A percentile compares a stretch with the other conserved stretches of the same genome.
Evolutionary conservation across 2,329 filamentous ascomycete genomes (phyloP).

Genomic region (Simplicillium sp.): DNA sequence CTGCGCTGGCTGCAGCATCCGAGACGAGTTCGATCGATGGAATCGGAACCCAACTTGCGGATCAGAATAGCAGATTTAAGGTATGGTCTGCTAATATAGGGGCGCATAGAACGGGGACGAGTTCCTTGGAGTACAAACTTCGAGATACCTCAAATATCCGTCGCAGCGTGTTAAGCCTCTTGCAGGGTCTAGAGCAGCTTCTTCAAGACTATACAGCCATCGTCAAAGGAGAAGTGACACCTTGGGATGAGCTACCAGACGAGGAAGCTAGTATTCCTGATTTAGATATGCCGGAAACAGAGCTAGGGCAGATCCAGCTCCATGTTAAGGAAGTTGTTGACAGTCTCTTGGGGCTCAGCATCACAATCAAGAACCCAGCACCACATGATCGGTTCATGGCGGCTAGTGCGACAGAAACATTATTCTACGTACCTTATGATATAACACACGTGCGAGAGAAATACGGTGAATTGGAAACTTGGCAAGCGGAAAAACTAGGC

Average conservation of each 20-base stretch:
- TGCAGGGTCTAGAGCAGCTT: constrained; percentile 9
- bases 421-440: constrained; percentile 16
- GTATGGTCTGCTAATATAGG: constrained; percentile 12
- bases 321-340: constrained; percentile 17
- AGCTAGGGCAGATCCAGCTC: constrained; percentile 9
- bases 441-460: constrained; percentile 19
- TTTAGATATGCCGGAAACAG: constrained; percentile 4
- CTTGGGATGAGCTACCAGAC: neutral
- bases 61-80: constrained; percentile 10
- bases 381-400: constrained; percentile 21
- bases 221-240: constrained; percentile 5
- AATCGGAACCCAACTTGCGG: neutral
- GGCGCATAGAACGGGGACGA: constrained; percentile 7
- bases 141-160: constrained; percentile 11
- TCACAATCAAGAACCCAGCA: constrained; percentile 25
- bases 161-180: constrained; percentile 12
- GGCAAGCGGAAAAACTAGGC: constrained; percentile 16
- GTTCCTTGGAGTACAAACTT: constrained; percentile 11
- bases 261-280: constrained; percentile 2
- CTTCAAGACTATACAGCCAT: constrained; percentile 2
- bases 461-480: constrained; percentile 11
- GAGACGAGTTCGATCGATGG: too few species aligned
- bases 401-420: constrained; percentile 9
- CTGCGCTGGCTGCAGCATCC: too few species aligned
- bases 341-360: constrained; percentile 23